Evolutionary conservation across 2,329 filamentous ascomycete species (phyloP).

Genomic region (Colletotrichum graminicola): DNA sequence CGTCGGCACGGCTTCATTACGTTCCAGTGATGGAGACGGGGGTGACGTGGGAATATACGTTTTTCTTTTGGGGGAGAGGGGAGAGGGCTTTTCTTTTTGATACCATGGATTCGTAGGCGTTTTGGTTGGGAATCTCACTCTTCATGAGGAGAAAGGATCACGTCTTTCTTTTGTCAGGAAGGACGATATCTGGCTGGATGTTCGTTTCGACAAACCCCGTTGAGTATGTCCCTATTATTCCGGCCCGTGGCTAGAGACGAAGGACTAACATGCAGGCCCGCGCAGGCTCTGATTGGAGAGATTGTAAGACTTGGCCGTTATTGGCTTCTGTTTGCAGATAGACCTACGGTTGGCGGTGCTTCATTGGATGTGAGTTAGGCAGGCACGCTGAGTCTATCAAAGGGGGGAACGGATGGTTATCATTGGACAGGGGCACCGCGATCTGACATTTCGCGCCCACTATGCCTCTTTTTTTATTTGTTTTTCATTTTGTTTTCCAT

Average conservation of each 20-base stretch:
- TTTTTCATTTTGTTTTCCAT: constrained; percentile 19
- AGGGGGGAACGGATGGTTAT: neutral
- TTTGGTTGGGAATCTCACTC: neutral
- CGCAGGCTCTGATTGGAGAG: constrained; percentile 32
- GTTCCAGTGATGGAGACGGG: constrained; percentile 21
- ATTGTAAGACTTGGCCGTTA: constrained; percentile 14
- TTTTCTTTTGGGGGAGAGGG: neutral
- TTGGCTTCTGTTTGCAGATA: constrained; percentile 23
- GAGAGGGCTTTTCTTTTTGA: neutral
- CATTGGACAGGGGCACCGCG: neutral
- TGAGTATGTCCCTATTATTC: constrained; percentile 4
- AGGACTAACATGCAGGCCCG: constrained; percentile 17
- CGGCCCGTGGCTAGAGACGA: neutral
- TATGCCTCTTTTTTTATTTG: neutral
- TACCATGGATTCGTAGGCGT: neutral
- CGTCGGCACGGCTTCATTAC: constrained; percentile 43
- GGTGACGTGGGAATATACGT: neutral
- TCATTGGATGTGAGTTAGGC: constrained; percentile 15
- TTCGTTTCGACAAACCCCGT: neutral
- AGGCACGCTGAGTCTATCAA: constrained; percentile 11
- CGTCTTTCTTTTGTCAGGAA: constrained; percentile 28
- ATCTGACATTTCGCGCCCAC: constrained; percentile 18
- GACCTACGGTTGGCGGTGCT: constrained; percentile 27
- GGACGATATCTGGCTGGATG: constrained; percentile 21
- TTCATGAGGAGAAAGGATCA: neutral